A percentile compares a stretch with the other conserved stretches of the same genome.
Conservation (phyloP, 768 basidiomycete species). For the Mycena sanguinolenta region DNA sequence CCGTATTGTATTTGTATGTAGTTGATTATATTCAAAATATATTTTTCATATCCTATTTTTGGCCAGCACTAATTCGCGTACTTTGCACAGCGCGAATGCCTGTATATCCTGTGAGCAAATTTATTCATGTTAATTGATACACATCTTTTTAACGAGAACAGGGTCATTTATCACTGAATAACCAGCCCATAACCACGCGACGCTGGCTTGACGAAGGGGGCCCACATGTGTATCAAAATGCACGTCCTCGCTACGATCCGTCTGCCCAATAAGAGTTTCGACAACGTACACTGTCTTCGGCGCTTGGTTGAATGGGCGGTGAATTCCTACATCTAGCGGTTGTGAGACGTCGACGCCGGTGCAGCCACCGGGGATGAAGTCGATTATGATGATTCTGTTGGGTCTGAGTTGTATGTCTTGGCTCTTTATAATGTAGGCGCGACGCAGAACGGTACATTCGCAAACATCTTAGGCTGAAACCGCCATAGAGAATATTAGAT, state of each 20-base stretch:
- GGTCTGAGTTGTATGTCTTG: neutral
- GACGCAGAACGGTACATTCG: neutral
- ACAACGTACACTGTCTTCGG: neutral
- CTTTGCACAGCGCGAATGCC: neutral
- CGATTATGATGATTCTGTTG: constrained; percentile 40
- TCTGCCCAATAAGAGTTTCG: neutral
- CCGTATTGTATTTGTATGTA: too few species aligned
- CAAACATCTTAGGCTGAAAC: neutral
- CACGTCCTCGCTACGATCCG: neutral
- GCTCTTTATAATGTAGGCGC: neutral
- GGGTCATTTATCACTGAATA: neutral
- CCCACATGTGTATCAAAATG: neutral
- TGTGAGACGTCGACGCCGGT: constrained; percentile 3
- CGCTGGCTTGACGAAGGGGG: neutral
- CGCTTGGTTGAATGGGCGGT: neutral
- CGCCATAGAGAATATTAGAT: too few species aligned
- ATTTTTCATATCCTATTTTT: too few species aligned
- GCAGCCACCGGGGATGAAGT: constrained; percentile 47
- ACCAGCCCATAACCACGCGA: neutral
- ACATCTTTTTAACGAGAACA: neutral
- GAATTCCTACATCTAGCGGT: constrained; percentile 2
- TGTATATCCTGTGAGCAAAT: neutral
- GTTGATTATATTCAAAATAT: too few species aligned
- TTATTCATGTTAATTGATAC: neutral
- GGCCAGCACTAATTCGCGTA: too few species aligned